Percentiles rank a stretch among this genome's conserved stretches.
Evolutionary conservation across 139 green algal genomes (phyloP).

Genomic region (Micromonas commoda): DNA sequence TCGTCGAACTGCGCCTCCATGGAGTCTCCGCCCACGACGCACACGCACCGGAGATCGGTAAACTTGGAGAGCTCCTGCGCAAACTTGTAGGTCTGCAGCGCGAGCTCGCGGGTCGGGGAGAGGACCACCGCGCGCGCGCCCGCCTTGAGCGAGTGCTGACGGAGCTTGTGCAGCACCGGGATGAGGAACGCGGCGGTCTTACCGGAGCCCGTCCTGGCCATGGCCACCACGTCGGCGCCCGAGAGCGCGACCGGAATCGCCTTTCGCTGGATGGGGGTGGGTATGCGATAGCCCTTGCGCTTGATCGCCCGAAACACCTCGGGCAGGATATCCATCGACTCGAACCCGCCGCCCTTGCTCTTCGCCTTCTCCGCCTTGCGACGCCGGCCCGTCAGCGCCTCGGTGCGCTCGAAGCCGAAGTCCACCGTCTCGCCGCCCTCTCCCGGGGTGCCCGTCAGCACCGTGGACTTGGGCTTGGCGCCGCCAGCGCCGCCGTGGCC

Average conservation of each 20-base stretch:
- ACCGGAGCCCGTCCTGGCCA: constrained; percentile 80
- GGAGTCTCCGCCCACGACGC: constrained; percentile 86
- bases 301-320: constrained; percentile 70
- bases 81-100: constrained; percentile 76
- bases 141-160: constrained; percentile 59
- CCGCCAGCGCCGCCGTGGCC: too few species aligned
- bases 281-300: constrained; percentile 84
- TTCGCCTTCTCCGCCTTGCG: constrained; percentile 6
- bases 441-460: background rate
- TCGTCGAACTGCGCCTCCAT: constrained; percentile 94
- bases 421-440: background rate
- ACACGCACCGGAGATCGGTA: constrained; percentile 69
- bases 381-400: constrained; percentile 4
- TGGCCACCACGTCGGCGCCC: constrained; percentile 50
- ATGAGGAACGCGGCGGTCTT: constrained; percentile 79
- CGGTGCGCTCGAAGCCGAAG: background rate
- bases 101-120: constrained; percentile 60
- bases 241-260: constrained; percentile 77
- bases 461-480: background rate
- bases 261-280: constrained; percentile 91
- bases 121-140: constrained; percentile 80
- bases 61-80: constrained; percentile 62
- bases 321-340: constrained; percentile 69
- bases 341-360: constrained; percentile 33
- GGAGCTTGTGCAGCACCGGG: constrained; percentile 68